Evolutionary conservation across 2,329 filamentous ascomycete genomes (phyloP).

Genomic region (Colletotrichum echinochloae): DNA sequence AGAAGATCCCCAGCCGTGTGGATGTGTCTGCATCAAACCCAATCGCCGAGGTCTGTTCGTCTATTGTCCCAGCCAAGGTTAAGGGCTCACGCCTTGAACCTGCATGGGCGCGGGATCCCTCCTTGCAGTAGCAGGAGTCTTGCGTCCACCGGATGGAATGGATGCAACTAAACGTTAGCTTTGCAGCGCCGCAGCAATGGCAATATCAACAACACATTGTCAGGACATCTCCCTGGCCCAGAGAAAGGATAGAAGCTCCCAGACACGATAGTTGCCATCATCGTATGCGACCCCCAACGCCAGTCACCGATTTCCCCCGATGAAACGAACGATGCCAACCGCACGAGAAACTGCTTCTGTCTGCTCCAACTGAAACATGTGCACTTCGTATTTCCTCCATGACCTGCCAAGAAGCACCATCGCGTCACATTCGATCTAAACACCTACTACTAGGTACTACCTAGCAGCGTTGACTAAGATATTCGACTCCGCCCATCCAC

Average conservation of each 20-base stretch:
- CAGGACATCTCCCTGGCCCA: neutral
- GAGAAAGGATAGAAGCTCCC: neutral
- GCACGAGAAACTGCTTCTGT: neutral
- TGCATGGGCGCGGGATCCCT: slow-evolving; percentile 17
- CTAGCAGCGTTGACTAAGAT: neutral
- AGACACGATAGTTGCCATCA: neutral
- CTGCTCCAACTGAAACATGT: slow-evolving; percentile 32
- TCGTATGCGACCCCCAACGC: neutral
- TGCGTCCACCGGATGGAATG: neutral
- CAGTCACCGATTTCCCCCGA: neutral
- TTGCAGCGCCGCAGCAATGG: slow-evolving; percentile 1
- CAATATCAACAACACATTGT: slow-evolving; percentile 10
- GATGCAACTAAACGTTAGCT: neutral
- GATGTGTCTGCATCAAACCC: slow-evolving; percentile 4
- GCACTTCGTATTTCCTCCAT: slow-evolving; percentile 32
- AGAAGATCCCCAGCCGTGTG: slow-evolving; percentile 8
- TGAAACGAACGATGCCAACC: slow-evolving; percentile 27
- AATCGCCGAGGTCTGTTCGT: neutral
- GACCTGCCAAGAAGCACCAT: slow-evolving; percentile 34
- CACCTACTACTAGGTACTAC: too few relatives aligned
- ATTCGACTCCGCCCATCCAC: slow-evolving; percentile 6
- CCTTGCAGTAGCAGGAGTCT: slow-evolving; percentile 4
- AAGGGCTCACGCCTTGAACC: neutral
- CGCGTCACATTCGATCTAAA: slow-evolving; percentile 27
- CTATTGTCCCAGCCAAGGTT: neutral